Evolutionary conservation across 2,329 filamentous ascomycete genomes (phyloP).

Genomic region (Aspergillus aculeatinus): DNA sequence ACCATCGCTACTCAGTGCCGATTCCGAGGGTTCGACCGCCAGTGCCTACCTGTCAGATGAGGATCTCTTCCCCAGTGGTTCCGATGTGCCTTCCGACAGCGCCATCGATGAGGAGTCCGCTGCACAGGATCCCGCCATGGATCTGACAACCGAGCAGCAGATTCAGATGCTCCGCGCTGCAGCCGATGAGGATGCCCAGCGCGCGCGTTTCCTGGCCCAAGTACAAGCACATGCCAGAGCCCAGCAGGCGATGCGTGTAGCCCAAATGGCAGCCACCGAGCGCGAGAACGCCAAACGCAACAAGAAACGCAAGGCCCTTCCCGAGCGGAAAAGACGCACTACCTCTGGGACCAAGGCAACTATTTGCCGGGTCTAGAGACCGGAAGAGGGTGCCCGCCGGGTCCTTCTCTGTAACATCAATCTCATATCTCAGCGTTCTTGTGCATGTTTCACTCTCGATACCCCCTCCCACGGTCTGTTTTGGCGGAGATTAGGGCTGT

Average conservation of each 20-base stretch:
- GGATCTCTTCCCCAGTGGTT: constrained; percentile 39
- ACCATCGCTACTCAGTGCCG: constrained; percentile 35
- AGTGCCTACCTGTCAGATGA: constrained; percentile 46
- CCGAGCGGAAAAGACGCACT: constrained; percentile 28
- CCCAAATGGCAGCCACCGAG: constrained; percentile 30
- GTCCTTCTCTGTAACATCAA: constrained; percentile 1
- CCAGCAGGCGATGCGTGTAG: constrained; percentile 38
- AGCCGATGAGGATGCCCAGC: constrained; percentile 38
- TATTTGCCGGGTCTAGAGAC: constrained; percentile 16
- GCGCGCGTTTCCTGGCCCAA: constrained; percentile 40
- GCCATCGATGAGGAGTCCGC: constrained; percentile 31
- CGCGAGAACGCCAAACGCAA: constrained; percentile 28
- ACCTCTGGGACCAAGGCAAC: constrained; percentile 17
- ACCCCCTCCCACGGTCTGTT: constrained; percentile 10
- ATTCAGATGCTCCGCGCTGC: constrained; percentile 37
- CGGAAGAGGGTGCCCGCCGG: neutral
- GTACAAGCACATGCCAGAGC: constrained; percentile 44
- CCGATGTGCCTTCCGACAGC: constrained; percentile 26
- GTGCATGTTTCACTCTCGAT: constrained; percentile 4
- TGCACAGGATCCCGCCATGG: constrained; percentile 24
- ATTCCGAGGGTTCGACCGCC: constrained; percentile 31
- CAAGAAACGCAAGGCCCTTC: constrained; percentile 30
- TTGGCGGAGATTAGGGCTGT: constrained; percentile 6
- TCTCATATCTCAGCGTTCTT: neutral
- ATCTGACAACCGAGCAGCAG: constrained; percentile 42